Evolutionary conservation across 768 basidiomycete species (phyloP), one percentile per base, ranked within the genome.

Genomic region (Podaxis sp.): DNA sequence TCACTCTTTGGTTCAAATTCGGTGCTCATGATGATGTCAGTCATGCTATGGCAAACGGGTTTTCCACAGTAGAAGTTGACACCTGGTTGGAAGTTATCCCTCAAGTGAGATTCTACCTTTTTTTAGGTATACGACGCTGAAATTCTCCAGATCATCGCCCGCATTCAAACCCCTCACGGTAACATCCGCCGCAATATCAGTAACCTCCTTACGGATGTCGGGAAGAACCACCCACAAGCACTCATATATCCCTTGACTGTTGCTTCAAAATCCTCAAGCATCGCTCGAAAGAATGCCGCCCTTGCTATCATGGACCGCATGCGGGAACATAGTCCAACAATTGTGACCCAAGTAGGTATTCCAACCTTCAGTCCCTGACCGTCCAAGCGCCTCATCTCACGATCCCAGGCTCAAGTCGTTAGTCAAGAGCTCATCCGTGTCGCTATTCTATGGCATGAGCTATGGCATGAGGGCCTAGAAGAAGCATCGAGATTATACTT

Each of bases 31-130:
- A 91, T 53, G 90, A 93, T 61, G 95, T 99, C 67, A 93, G 89
- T 68, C 82, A 90, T 67, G 93, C 94, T 0, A 95, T 99, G 81
- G 86, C 83, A 25, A 87, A 77, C 58, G 96, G 96, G 0, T 94
- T 97, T 74, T 85, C 86, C 2, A 86, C 85, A 41, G 94, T 99
- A 40, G 94, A 92, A 71, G 89, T 99, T 56, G 95, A 99, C 70
- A 98, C 96, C 0, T 99, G 97, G 97, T 81, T 99, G 41, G 95
- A 98, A 70, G 97, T 99, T 66, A 94, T 98, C 59, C 97, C 97
- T 52, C 96, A 98, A 84, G 96, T 94, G 73, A 60, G 90, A 90
- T 69, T 59, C 33, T 25, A 7, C 47, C 9, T 17, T 52, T 13
- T 15, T 49, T 25, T 15, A 51, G 9, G 19, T 54, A 22, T n/a